Percentiles rank a stretch among this genome's conserved stretches.
Evolutionary conservation across 768 basidiomycete species (phyloP).

Genomic region (Leccinellum albellum): DNA sequence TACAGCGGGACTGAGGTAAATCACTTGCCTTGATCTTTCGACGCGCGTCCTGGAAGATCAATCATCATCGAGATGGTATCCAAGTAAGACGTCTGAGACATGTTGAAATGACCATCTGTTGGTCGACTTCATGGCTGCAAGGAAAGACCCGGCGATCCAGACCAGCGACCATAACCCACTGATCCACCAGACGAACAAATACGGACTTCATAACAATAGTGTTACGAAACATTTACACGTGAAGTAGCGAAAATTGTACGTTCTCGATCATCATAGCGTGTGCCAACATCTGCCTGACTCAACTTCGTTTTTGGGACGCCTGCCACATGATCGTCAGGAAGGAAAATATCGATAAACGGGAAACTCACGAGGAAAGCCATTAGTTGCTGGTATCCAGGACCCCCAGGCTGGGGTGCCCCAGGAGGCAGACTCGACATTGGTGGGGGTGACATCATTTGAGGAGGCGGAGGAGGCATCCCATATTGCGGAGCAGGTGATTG

Average conservation of each 20-base stretch:
- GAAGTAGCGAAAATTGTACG: background rate
- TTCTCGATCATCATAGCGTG: background rate
- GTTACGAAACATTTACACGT: conserved; percentile 15
- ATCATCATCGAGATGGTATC: background rate
- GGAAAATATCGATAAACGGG: background rate
- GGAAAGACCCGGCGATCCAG: background rate
- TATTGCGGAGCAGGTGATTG: conserved; percentile 30
- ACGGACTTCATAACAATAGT: conserved; percentile 28
- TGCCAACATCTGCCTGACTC: background rate
- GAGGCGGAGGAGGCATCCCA: conserved; percentile 39
- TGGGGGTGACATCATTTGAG: conserved; percentile 43
- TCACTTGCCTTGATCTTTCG: background rate
- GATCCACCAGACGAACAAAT: conserved; percentile 6
- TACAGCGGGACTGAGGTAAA: background rate
- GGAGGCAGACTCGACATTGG: conserved; percentile 40
- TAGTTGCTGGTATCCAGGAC: conserved; percentile 54
- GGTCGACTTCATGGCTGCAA: background rate
- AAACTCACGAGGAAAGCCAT: conserved; percentile 64
- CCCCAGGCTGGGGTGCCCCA: conserved; percentile 40
- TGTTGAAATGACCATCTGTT: background rate
- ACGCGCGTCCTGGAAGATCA: background rate
- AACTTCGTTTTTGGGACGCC: conserved; percentile 30
- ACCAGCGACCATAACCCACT: background rate
- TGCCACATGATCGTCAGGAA: conserved; percentile 1
- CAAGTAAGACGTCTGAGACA: background rate